phyloP scores from a whole-genome alignment of 441 rosid genomes.

The Corymbia calophylla region DNA sequence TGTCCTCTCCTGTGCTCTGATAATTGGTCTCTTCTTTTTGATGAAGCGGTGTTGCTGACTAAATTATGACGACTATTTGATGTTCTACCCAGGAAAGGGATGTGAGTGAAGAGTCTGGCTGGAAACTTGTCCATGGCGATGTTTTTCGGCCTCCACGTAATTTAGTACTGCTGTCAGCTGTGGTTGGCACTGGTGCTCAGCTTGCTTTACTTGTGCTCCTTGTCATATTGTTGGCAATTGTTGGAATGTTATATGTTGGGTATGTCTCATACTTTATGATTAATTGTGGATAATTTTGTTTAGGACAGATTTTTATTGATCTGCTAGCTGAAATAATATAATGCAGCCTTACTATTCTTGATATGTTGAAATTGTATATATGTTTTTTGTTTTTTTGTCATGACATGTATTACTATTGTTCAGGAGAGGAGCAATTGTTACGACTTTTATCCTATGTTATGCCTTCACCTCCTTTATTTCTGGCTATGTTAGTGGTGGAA shows the following conservation, averaged over 20 bases:
- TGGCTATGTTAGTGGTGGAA: constrained; percentile 99
- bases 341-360: background rate
- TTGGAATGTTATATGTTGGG: constrained; percentile 91
- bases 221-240: constrained; percentile 90
- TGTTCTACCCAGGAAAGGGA: constrained; percentile 70
- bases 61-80: background rate
- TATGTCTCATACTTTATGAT: constrained; percentile 23
- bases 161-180: constrained; percentile 77
- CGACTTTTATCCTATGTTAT: constrained; percentile 93
- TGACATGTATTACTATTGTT: constrained; percentile 4
- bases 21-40: background rate
- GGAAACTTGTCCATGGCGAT: constrained; percentile 99
- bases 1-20: background rate
- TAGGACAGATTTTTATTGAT: background rate
- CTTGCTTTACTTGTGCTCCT: constrained; percentile 89
- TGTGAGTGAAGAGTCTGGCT: constrained; percentile 96
- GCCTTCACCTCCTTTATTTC: constrained; percentile 96
- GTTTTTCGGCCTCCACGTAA: constrained; percentile 77
- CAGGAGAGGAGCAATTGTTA: constrained; percentile 99
- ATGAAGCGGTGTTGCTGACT: background rate
- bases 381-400: background rate
- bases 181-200: constrained; percentile 98
- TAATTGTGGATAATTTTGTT: background rate
- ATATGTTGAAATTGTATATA: background rate
- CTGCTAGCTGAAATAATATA: background rate